Conservation (phyloP, 2,329 filamentous ascomycete genomes). For the Clarireedia hainanense region DNA sequence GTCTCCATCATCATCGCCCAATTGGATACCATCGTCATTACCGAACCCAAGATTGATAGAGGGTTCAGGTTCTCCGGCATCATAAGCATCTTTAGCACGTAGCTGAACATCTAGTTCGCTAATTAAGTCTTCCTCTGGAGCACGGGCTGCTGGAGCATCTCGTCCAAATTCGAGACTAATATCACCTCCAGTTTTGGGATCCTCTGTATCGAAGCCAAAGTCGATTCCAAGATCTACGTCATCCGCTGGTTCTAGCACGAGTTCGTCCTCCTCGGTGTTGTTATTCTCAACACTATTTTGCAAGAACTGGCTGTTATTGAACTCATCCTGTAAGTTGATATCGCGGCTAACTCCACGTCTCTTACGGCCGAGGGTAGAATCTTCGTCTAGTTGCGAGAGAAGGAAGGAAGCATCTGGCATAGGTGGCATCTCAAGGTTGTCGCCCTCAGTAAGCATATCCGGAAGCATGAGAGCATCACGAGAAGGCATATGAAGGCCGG, state of each 20-base stretch:
- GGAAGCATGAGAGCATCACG: slow-evolving; percentile 82
- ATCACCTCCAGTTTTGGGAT: slow-evolving; percentile 30
- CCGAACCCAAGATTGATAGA: slow-evolving; percentile 47
- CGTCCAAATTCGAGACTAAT: slow-evolving; percentile 81
- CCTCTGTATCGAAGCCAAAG: slow-evolving; percentile 39
- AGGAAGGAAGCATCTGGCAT: slow-evolving; percentile 84
- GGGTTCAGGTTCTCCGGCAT: slow-evolving; percentile 42
- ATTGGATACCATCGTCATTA: slow-evolving; percentile 41
- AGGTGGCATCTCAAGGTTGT: slow-evolving; percentile 68
- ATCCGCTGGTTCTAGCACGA: slow-evolving; percentile 44
- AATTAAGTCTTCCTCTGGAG: slow-evolving; percentile 63
- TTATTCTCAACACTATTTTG: slow-evolving; percentile 48
- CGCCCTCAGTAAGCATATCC: slow-evolving; percentile 87
- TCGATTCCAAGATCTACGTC: slow-evolving; percentile 71
- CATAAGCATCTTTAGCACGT: slow-evolving; percentile 46
- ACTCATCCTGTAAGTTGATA: slow-evolving; percentile 62
- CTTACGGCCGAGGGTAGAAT: slow-evolving; percentile 48
- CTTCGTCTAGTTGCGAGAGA: slow-evolving; percentile 64
- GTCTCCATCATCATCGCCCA: slow-evolving; percentile 56
- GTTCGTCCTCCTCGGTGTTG: slow-evolving; percentile 45
- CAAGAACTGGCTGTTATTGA: slow-evolving; percentile 72
- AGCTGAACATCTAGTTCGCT: slow-evolving; percentile 51
- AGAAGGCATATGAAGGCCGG: slow-evolving; percentile 70
- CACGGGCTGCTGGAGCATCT: slow-evolving; percentile 64
- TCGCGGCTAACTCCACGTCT: slow-evolving; percentile 52